phyloP scores from a whole-genome alignment of 352 stramenopile genomes.

The Aphanomyces stellatus region DNA sequence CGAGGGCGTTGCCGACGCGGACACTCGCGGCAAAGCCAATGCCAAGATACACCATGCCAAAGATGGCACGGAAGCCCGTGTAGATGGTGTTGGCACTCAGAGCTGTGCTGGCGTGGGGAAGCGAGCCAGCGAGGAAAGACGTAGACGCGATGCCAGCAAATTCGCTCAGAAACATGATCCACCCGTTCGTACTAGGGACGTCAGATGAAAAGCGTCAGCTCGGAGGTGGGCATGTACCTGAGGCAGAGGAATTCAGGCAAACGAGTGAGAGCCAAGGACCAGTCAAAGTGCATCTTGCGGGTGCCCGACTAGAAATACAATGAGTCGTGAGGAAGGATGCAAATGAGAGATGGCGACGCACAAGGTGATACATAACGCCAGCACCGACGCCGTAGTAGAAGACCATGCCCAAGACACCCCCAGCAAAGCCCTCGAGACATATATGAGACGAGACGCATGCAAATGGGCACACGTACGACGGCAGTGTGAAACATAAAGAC shows the following conservation, averaged over 20 bases:
- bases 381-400: neutral
- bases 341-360: too few relatives aligned
- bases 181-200: constrained; percentile 15
- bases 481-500: constrained; percentile 78
- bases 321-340: too few relatives aligned
- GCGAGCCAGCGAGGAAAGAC: constrained; percentile 56
- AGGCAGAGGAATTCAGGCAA: constrained; percentile 12
- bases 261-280: neutral
- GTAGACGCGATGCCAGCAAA: constrained; percentile 68
- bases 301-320: neutral
- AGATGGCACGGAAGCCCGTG: constrained; percentile 57
- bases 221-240: constrained; percentile 7
- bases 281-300: neutral
- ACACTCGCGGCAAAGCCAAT: constrained; percentile 48
- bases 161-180: constrained; percentile 82
- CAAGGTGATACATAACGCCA: neutral
- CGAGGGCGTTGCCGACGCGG: constrained; percentile 77
- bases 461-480: too few relatives aligned
- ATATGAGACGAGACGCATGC: too few relatives aligned
- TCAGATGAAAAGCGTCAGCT: too few relatives aligned
- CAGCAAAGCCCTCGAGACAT: neutral
- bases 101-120: constrained; percentile 58
- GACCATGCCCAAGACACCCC: neutral
- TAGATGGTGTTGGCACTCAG: constrained; percentile 83
- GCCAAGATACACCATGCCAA: constrained; percentile 61